Base-by-base conservation (phyloP, 2,329 filamentous ascomycete genomes). In the Neopestalotiopsis sp. region DNA sequence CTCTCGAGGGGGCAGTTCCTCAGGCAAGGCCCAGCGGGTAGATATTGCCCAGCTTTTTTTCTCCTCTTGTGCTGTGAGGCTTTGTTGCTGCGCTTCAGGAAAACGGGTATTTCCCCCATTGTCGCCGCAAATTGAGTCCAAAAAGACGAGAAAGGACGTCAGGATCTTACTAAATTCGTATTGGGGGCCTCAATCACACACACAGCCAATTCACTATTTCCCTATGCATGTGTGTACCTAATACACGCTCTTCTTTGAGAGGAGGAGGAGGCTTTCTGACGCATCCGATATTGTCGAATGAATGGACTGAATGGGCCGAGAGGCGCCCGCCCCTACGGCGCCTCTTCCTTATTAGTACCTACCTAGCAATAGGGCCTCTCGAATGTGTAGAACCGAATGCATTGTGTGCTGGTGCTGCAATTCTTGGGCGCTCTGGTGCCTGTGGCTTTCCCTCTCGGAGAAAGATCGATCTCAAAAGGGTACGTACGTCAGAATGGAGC, bases 1-100 rank as follows among this genome's bases (percentile, higher is more conserved):
- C 32, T 59, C 32, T 62, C 59, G 59, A 38, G 34, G 59, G 59
- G 59, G 59, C 59, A 62, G 59, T 34, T 34, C 59, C 32, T 14
- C 14, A 20, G 30, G 59, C 59, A 20, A 30, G 32, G 3, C 28
- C 57, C 57, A 53, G 45, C 45, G 24, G 24, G 24, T 28, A 28
- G 24, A 28, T 28, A 28, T 28, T 28, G 24, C 24, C 24, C 24
- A 28, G 24, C 24, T 28, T 28, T 53, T 24, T 17, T 53, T 53
- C 20, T 53, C n/a, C n/a, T 53, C 20, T 24, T 4, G n/a, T 53
- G 6, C 17, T 53, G 20, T 53, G 45, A 53, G 45, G 45, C 45
- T 53, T 53, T 53, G 45, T 53, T 53, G 45, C 45, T 53, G 45
- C 45, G 45, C 45, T 53, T 53, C 20, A n/a, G 10, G 34, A 38